Base-by-base conservation (phyloP, 768 basidiomycete species). In the Trichaptum fuscoviolaceum region DNA sequence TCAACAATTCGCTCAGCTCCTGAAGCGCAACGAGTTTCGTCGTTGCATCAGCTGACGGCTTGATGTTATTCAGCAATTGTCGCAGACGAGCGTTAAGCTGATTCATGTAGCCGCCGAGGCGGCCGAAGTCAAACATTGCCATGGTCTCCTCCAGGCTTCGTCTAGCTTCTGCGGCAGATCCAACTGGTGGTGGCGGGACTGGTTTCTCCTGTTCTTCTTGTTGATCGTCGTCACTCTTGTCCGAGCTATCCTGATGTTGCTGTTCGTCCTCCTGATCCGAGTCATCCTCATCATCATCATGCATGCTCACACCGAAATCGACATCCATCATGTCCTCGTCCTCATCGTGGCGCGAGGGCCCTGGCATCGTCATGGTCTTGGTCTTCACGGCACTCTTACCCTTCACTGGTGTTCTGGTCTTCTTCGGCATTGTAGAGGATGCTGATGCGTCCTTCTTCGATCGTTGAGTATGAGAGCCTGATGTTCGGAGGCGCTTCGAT, bases 1-100 rank as follows among this genome's bases (percentile, higher is more conserved):
- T 92, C 65, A 99, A 86, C 35, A 98, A 77, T 75, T 99, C 96
- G 78, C 93, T 95, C 64, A 97, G 84, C 73, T 99, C 96, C 74
- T 98, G 95, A 30, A 99, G 80, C 5, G 96, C 95, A 58, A 94
- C 79, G 30, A 98, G 85, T 62, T 95, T 90, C 57, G 89, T 91
- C 0, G 91, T 93, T 12, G 92, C 89, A 74, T 92, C 92, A 35
- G 93, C 91, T 30, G 89, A 87, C 25, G 85, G 74, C 77, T 92
- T 91, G 86, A 96, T 93, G 76, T 93, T 93, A 76, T 84, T 90
- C 67, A 97, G 81, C 85, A 96, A 91, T 7, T 86, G 88, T 83
- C 95, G 96, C 75, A 98, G 87, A 62, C 96, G 90, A 30, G 86
- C 86, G 25, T 90, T 90, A 62, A 96, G 85, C 30, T 92, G 92